Evolutionary conservation across 345 rosid genomes (phyloP), one percentile per base, ranked within the genome.

Genomic region (Gossypium raimondii): DNA sequence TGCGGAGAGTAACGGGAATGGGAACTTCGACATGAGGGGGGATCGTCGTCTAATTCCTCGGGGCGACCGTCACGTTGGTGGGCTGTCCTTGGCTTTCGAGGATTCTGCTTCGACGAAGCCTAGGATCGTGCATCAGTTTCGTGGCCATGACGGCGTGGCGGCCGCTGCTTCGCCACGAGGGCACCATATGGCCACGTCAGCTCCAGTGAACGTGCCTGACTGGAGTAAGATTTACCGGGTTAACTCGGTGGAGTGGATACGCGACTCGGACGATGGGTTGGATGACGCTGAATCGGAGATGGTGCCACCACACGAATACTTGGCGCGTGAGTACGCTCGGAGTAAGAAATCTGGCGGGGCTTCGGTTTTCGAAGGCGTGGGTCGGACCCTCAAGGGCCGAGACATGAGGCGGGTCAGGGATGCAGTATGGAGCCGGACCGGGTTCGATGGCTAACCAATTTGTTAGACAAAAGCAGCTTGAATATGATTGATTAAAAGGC

Each of bases 221-320:
- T 94, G 98, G 98, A 89, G 96, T 84, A 85, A 89, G 86, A 89
- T 94, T 3, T 87, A 87, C 77, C 84, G 92, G 43, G 93, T 86
- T 2, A 77, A 88, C 83, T 94, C 98, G 68, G 93, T 84, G 0
- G 98, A 89, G 84, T 92, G 95, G 73, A 74, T 92, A 72, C 93
- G 86, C 11, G 93, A 86, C 74, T 87, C 85, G 22, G 97, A 87
- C 24, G 95, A 89, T 17, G 78, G 61, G 60, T 18, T 56, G 9
- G 60, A 18, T 9, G 60, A 56, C 25, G 60, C 34, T 16, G 96
- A 87, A 9, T 75, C 81, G 34, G 93, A 87, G 78, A 84, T 91
- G 90, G 85, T 92, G 34, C 98, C 98, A 7, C 99, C 99, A 44
- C 99, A 96, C 57, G 99, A 93, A 89, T 96, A 91, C 78, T 69